phyloP scores from a whole-genome alignment of 2,329 filamentous ascomycete genomes.

The Colletotrichum musicola region DNA sequence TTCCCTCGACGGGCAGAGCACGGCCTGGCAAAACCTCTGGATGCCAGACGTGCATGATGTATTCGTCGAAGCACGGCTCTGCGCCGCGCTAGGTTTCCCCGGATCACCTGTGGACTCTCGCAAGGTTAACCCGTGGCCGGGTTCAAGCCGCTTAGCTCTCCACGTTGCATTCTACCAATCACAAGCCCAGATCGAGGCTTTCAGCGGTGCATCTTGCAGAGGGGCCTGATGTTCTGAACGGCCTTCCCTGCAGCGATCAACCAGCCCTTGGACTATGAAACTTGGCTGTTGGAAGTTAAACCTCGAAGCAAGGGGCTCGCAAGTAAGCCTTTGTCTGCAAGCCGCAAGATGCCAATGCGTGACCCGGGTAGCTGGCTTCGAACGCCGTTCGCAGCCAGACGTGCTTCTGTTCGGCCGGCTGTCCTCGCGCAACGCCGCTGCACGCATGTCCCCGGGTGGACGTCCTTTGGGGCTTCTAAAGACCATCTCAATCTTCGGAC shows the following conservation, averaged over 20 bases:
- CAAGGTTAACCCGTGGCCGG: conserved; percentile 24
- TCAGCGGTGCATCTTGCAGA: conserved; percentile 14
- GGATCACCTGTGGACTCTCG: conserved; percentile 22
- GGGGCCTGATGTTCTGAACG: conserved; percentile 25
- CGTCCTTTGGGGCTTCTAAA: conserved; percentile 1
- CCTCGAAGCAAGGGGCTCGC: conserved; percentile 17
- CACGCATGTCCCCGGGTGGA: conserved; percentile 14
- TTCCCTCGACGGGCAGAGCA: conserved; percentile 17
- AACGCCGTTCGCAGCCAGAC: conserved; percentile 6
- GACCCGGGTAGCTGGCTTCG: conserved; percentile 1
- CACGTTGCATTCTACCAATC: conserved; percentile 8
- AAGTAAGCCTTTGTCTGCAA: conserved; percentile 11
- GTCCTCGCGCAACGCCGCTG: background rate
- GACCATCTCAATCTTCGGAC: conserved; percentile 24
- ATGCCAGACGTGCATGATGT: conserved; percentile 20
- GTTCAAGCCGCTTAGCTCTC: conserved; percentile 5
- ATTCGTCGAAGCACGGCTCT: conserved; percentile 5
- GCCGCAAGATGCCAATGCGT: conserved; percentile 9
- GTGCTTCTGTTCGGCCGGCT: conserved; percentile 6
- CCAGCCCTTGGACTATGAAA: conserved; percentile 31
- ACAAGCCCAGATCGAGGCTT: background rate
- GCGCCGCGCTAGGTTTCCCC: conserved; percentile 8
- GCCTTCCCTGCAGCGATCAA: conserved; percentile 28
- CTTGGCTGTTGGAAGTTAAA: conserved; percentile 35
- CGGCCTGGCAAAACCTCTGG: conserved; percentile 2